A percentile compares a stretch with the other conserved stretches of the same genome.
Evolutionary conservation across 306 rosid genomes (phyloP).

Genomic region (Carpinus viminea): DNA sequence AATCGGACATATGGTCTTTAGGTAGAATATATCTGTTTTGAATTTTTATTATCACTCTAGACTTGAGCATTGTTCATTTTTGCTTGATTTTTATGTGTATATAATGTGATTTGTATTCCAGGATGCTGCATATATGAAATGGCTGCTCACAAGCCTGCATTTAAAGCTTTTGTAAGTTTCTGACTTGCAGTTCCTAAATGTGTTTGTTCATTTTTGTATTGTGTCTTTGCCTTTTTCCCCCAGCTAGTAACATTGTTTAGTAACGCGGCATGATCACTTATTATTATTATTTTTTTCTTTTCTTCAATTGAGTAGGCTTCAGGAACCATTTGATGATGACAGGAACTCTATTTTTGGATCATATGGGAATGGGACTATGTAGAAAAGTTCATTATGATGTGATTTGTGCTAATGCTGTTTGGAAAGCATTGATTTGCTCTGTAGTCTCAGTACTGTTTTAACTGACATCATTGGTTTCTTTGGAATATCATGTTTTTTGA

Average conservation of each 20-base stretch:
- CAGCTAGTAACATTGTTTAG: not conserved
- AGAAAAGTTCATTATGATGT: not conserved
- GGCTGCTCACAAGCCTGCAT: slow-evolving; percentile 85
- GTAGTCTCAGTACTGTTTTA: not conserved
- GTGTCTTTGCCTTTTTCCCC: not conserved
- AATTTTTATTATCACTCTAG: slow-evolving; percentile 10
- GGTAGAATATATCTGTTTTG: slow-evolving; percentile 43
- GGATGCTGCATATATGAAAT: slow-evolving; percentile 98
- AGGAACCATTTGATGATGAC: not conserved
- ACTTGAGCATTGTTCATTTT: too few relatives aligned
- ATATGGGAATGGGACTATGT: not conserved
- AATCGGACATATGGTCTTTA: slow-evolving; percentile 98
- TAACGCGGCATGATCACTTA: not conserved
- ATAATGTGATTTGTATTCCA: slow-evolving; percentile 41
- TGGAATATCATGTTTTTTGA: not conserved
- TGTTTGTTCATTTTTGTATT: not conserved
- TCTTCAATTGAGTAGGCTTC: not conserved
- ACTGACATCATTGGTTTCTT: not conserved
- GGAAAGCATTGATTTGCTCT: not conserved
- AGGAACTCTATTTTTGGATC: not conserved
- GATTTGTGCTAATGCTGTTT: not conserved
- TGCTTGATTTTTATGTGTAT: slow-evolving; percentile 10
- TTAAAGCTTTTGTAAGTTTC: slow-evolving; percentile 93
- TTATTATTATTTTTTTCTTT: not conserved
- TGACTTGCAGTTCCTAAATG: not conserved